phyloP scores from a whole-genome alignment of 2,329 filamentous ascomycete species.

The Paramyrothecium roridum region DNA sequence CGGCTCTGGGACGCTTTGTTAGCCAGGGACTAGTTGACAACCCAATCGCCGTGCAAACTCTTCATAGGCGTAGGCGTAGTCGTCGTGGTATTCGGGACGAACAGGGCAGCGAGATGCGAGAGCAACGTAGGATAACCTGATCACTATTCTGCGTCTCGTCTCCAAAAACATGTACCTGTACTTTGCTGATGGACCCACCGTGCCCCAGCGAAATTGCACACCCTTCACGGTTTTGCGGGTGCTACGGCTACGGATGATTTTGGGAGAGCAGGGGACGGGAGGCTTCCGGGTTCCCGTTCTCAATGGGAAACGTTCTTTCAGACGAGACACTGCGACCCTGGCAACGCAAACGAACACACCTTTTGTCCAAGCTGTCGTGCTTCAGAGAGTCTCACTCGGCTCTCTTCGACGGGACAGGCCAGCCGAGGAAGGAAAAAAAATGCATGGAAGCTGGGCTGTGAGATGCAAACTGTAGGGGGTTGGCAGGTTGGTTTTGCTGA shows the following conservation, averaged over 20 bases:
- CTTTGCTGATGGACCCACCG: conserved; percentile 3
- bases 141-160: neutral
- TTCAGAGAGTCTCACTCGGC: no score
- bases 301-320: neutral
- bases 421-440: neutral
- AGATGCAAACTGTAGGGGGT: neutral
- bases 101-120: neutral
- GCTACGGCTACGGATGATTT: neutral
- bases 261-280: neutral
- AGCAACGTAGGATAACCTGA: neutral
- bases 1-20: no score
- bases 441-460: neutral
- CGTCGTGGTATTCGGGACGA: neutral
- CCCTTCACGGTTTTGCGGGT: neutral
- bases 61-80: no score
- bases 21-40: no score
- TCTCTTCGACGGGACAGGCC: no score
- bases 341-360: neutral
- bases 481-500: neutral
- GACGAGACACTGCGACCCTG: neutral
- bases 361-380: no score
- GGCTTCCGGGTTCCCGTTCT: neutral
- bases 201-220: conserved; percentile 10
- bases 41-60: no score
- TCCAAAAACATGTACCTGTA: conserved; percentile 12